A percentile compares a stretch with the other conserved stretches of the same genome.
Evolutionary conservation across 768 basidiomycete species (phyloP).

Genomic region (Gelatoporia subvermispora): DNA sequence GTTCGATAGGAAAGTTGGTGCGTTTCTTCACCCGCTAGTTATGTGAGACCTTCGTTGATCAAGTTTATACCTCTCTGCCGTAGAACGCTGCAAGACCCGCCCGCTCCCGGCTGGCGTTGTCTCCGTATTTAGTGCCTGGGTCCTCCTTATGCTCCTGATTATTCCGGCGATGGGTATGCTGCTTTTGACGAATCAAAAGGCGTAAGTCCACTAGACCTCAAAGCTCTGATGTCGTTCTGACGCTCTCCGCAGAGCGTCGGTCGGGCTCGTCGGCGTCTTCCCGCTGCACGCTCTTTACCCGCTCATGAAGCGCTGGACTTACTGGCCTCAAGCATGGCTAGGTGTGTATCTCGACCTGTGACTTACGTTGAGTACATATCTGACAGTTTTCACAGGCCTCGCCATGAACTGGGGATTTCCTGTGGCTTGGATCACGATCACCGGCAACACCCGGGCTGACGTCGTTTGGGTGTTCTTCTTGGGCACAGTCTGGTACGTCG

Average conservation of each 20-base stretch:
- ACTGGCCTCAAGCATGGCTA: conserved; percentile 62
- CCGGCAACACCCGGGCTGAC: conserved; percentile 24
- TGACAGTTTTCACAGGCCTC: conserved; percentile 18
- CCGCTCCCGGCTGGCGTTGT: conserved; percentile 29
- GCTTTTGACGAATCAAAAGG: conserved; percentile 7
- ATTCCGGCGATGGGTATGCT: conserved; percentile 11
- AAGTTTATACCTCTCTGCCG: neutral
- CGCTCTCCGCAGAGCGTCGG: conserved; percentile 1
- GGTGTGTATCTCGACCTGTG: conserved; percentile 22
- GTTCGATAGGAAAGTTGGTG: conserved; percentile 32
- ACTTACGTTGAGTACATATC: neutral
- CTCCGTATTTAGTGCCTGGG: conserved; percentile 24
- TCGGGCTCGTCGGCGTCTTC: conserved; percentile 13
- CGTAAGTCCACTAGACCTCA: conserved; percentile 7
- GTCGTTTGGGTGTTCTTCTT: conserved; percentile 13
- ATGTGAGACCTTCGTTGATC: neutral
- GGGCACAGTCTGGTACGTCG: conserved; percentile 14
- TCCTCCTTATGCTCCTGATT: conserved; percentile 21
- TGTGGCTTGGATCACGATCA: conserved; percentile 42
- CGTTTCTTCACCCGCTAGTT: conserved; percentile 5
- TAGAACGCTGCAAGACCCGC: conserved; percentile 30
- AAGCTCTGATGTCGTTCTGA: neutral
- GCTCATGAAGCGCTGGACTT: conserved; percentile 48
- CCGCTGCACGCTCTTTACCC: conserved; percentile 33
- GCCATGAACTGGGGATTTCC: conserved; percentile 52